phyloP scores from a whole-genome alignment of 2,329 filamentous ascomycete species.

The Ascocoryne sarcoides region DNA sequence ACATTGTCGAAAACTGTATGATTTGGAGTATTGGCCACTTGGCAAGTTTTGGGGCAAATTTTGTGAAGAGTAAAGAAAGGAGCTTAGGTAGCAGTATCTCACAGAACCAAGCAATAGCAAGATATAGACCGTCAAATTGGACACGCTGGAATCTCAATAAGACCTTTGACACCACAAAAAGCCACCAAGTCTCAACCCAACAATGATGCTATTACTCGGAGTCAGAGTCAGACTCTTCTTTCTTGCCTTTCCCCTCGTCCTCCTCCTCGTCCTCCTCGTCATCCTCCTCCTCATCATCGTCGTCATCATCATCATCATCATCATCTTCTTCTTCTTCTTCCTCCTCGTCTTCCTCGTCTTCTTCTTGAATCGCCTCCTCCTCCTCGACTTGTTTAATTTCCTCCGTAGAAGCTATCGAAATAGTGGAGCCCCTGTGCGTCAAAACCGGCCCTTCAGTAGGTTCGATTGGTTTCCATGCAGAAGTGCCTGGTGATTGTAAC shows the following conservation, averaged over 20 bases:
- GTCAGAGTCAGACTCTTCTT: too few relatives aligned
- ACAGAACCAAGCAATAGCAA: too few relatives aligned
- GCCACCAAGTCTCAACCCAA: too few relatives aligned
- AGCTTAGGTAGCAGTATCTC: too few relatives aligned
- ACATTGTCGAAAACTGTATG: too few relatives aligned
- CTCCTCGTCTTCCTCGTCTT: slow-evolving; percentile 21
- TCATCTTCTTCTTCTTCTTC: slow-evolving; percentile 16
- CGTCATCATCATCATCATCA: slow-evolving; percentile 12
- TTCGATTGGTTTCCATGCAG: slow-evolving; percentile 24
- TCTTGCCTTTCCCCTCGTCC: background rate
- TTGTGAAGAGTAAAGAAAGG: too few relatives aligned
- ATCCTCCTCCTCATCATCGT: background rate
- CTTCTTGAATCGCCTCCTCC: slow-evolving; percentile 23
- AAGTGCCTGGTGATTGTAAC: slow-evolving; percentile 22
- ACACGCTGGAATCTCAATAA: too few relatives aligned
- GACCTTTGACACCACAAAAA: too few relatives aligned
- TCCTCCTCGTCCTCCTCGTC: slow-evolving; percentile 1
- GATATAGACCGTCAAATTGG: too few relatives aligned
- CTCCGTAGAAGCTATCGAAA: slow-evolving; percentile 17
- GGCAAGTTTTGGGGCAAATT: too few relatives aligned
- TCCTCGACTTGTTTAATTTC: slow-evolving; percentile 25
- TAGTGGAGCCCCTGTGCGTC: slow-evolving; percentile 18
- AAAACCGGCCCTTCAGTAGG: slow-evolving; percentile 12
- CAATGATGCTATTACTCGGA: too few relatives aligned
- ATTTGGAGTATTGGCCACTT: too few relatives aligned